Evolutionary conservation across 495 filamentous ascomycete species (phyloP).

Genomic region (Hypoxylon trugodes): DNA sequence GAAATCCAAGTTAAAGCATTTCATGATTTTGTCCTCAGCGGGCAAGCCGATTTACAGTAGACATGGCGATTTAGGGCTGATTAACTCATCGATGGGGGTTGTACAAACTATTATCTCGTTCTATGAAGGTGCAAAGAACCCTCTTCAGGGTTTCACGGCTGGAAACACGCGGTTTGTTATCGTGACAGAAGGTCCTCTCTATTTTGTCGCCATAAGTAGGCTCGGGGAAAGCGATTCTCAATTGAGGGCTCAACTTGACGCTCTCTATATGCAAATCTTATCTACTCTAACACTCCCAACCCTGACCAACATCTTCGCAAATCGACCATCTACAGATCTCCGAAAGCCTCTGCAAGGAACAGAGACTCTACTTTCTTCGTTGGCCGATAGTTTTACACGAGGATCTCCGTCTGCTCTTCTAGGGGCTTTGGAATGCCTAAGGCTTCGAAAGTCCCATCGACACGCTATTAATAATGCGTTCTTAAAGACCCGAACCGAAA

Average conservation of each 20-base stretch:
- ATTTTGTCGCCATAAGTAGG: constrained; percentile 91
- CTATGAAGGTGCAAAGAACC: constrained; percentile 81
- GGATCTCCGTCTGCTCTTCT: constrained; percentile 90
- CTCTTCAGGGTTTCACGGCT: constrained; percentile 81
- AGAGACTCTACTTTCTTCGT: constrained; percentile 86
- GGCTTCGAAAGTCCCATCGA: constrained; percentile 85
- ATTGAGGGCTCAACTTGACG: constrained; percentile 86
- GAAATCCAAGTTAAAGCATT: constrained; percentile 94
- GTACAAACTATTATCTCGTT: constrained; percentile 98
- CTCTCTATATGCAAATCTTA: constrained; percentile 96
- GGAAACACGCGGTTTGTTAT: constrained; percentile 86
- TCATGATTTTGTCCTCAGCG: constrained; percentile 92
- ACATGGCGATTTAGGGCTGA: constrained; percentile 86
- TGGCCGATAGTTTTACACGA: constrained; percentile 92
- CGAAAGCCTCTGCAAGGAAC: constrained; percentile 93
- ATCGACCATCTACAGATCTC: constrained; percentile 90
- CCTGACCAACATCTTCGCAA: constrained; percentile 87
- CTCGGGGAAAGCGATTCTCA: constrained; percentile 91
- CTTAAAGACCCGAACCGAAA: constrained; percentile 74
- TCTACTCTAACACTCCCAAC: constrained; percentile 92
- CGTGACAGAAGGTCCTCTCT: constrained; percentile 81
- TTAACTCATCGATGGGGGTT: constrained; percentile 93
- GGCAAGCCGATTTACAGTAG: constrained; percentile 98
- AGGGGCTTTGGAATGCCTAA: constrained; percentile 89
- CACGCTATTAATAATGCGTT: constrained; percentile 86